phyloP scores from a whole-genome alignment of 2,329 filamentous ascomycete species.

The Pseudocercospora pini-densiflorae region DNA sequence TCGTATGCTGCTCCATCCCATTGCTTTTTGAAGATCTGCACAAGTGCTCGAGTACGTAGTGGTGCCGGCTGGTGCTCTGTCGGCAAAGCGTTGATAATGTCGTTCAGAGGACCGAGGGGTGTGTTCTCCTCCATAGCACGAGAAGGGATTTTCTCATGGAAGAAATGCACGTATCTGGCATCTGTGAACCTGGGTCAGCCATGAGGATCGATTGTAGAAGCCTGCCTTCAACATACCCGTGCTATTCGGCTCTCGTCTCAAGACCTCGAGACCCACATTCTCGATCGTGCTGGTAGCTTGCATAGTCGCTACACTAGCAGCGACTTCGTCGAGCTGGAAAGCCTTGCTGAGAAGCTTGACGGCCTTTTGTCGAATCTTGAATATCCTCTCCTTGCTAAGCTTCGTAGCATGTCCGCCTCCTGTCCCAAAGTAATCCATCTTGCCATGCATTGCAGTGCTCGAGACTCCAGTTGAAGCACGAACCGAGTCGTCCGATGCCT shows the following conservation, averaged over 20 bases:
- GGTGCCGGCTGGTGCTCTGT: slow-evolving; percentile 69
- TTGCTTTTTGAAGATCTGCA: slow-evolving; percentile 76
- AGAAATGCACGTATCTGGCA: slow-evolving; percentile 89
- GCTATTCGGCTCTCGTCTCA: slow-evolving; percentile 71
- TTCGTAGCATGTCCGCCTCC: slow-evolving; percentile 60
- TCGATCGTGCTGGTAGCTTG: slow-evolving; percentile 78
- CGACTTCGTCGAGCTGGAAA: slow-evolving; percentile 82
- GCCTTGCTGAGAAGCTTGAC: slow-evolving; percentile 77
- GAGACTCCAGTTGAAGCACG: slow-evolving; percentile 75
- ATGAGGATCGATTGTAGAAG: neutral
- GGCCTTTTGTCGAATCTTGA: slow-evolving; percentile 79
- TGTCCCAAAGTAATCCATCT: slow-evolving; percentile 50
- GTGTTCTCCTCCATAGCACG: slow-evolving; percentile 74
- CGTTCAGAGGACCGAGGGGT: slow-evolving; percentile 66
- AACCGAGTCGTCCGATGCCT: slow-evolving; percentile 77
- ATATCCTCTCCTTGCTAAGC: slow-evolving; percentile 76
- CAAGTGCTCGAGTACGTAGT: slow-evolving; percentile 73
- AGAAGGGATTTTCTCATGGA: slow-evolving; percentile 86
- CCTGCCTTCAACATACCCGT: slow-evolving; percentile 27
- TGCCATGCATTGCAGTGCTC: slow-evolving; percentile 64
- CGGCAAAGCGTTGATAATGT: slow-evolving; percentile 68
- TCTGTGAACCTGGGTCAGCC: slow-evolving; percentile 48
- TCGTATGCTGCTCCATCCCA: slow-evolving; percentile 71
- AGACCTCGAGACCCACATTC: slow-evolving; percentile 73
- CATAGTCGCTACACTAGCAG: slow-evolving; percentile 82